These are phyloP conservation scores for Boletus smithii DNA, from an alignment of 1,284 basidiomycete genomes.

Conservation along the genomic window DNA sequence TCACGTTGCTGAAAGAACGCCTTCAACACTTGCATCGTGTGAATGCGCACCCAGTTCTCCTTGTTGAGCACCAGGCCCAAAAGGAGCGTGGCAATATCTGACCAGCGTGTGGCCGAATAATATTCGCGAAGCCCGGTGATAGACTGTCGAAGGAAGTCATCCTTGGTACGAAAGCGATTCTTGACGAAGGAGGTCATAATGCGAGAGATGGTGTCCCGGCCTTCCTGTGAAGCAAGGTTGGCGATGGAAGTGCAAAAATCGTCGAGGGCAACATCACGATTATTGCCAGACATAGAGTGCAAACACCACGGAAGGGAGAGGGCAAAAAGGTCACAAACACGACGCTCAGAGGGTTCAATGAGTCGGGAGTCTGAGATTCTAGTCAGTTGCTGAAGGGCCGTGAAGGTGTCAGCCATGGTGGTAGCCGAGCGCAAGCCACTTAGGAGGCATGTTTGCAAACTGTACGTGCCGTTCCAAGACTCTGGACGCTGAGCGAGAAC, in stretches of 20 bases:
- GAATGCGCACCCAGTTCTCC: constrained; percentile 79
- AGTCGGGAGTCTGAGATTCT: constrained; percentile 63
- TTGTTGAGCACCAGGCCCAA: constrained; percentile 85
- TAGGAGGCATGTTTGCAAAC: constrained; percentile 74
- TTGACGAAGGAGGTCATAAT: constrained; percentile 90
- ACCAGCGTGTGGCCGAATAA: constrained; percentile 69
- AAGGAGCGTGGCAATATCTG: constrained; percentile 76
- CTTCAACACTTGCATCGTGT: constrained; percentile 86
- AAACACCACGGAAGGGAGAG: constrained; percentile 88
- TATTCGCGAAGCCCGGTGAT: constrained; percentile 81
- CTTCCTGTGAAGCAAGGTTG: constrained; percentile 67
- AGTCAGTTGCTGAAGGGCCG: constrained; percentile 64
- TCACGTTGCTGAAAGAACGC: constrained; percentile 85
- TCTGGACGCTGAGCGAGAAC: constrained; percentile 68
- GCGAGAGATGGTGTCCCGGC: constrained; percentile 72
- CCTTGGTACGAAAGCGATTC: constrained; percentile 85
- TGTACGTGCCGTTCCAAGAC: constrained; percentile 68
- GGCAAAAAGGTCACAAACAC: constrained; percentile 82
- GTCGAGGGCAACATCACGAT: constrained; percentile 58
- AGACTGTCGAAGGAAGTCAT: constrained; percentile 92
- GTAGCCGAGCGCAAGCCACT: constrained; percentile 79
- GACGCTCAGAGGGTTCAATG: constrained; percentile 70
- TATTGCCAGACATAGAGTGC: constrained; percentile 69
- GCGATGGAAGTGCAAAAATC: constrained; percentile 78
- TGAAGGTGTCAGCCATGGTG: constrained; percentile 68